Base-by-base conservation (phyloP, 768 basidiomycete species). In the Lepiota venenata region DNA sequence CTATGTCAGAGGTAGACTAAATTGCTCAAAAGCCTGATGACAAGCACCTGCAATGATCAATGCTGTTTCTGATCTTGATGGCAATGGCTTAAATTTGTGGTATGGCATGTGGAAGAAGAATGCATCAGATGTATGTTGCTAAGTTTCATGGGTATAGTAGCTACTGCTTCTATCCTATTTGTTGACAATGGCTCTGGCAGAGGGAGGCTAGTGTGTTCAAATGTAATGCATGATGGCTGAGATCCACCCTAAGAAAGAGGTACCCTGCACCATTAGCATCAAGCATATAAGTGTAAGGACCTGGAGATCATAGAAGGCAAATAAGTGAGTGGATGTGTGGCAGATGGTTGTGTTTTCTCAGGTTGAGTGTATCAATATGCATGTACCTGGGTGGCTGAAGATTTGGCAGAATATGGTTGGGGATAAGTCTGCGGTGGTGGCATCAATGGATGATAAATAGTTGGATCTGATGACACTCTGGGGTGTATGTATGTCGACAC, bases 361-460 rank as follows among this genome's bases (percentile, higher is more conserved):
- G 63, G 58, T 57, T 67, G 66, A 55, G 60, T 54, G 54, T 61
- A 66, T 40, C 65, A 64, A 52, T 62, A 62, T 20, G 54, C 58
- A 55, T 56, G 38, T 46, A 38, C 52, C 56, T 57, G 50, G n/a
- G 60, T 66, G 59, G 67, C 62, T 16, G 63, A 38, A 43, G 60
- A 55, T 22, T 58, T 51, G 36, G 60, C 63, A 20, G 58, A 29
- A 58, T 67, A 66, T 35, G 49, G 56, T 37, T 56, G 57, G 41
- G 59, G 59, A 56, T 66, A 67, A 38, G 64, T 20, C 46, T 69
- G 70, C 32, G 68, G 68, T 56, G 68, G 68, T 50, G 66, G 60
- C 61, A 71, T 71, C 66, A 73, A 63, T 18, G 69, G 56, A 18
- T 69, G 64, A 62, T 75, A 72, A 52, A 59, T 63, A 52, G 64